Conservation (phyloP, 1,139 yeast species). For the Yamadazyma taylorii region DNA sequence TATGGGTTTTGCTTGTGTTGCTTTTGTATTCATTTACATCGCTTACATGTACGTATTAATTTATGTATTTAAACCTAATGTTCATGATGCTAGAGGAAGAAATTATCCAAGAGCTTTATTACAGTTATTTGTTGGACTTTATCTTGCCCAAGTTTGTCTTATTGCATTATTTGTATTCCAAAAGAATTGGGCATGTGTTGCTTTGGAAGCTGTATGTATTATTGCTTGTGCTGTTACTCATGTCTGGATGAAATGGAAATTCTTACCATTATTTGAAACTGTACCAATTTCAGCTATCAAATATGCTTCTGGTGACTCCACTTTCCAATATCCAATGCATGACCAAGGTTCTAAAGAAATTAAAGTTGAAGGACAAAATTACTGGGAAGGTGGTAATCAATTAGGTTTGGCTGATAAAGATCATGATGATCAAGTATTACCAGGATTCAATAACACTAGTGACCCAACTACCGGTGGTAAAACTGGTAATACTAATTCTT, state of each 20-base stretch:
- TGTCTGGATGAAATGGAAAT: constrained; percentile 54
- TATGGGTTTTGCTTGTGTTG: constrained; percentile 47
- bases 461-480: constrained; percentile 5
- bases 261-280: constrained; percentile 60
- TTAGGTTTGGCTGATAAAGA: constrained; percentile 29
- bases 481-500: constrained; percentile 2
- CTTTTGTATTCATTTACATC: constrained; percentile 50
- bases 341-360: constrained; percentile 68
- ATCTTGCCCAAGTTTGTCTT: constrained; percentile 65
- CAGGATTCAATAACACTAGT: constrained; percentile 10
- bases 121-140: constrained; percentile 64
- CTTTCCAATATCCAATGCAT: constrained; percentile 50
- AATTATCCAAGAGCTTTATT: constrained; percentile 66
- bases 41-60: constrained; percentile 59
- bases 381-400: constrained; percentile 49
- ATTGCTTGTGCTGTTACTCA: constrained; percentile 55
- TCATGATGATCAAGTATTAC: constrained; percentile 22
- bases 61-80: constrained; percentile 56
- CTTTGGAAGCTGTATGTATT: constrained; percentile 55
- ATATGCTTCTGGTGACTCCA: constrained; percentile 54
- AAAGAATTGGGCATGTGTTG: constrained; percentile 73
- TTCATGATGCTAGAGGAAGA: constrained; percentile 60
- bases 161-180: constrained; percentile 68
- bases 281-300: constrained; percentile 76
- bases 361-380: constrained; percentile 51